Evolutionary conservation across 495 filamentous ascomycete species (phyloP), one percentile per base, ranked within the genome.

Genomic region (Annulohypoxylon stygium): DNA sequence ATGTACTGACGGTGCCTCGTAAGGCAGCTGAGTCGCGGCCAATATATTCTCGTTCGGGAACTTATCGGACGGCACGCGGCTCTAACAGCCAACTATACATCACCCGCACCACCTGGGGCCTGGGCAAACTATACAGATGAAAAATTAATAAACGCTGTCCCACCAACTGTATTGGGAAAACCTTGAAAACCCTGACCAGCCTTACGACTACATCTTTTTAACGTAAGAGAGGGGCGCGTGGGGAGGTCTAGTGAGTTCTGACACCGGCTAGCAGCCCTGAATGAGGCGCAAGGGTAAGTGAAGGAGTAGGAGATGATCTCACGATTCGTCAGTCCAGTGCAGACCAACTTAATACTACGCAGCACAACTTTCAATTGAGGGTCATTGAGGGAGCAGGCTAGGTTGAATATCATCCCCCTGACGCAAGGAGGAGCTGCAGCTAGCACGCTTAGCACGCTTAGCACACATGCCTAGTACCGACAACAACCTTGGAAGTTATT

Each of bases 251-350:
- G 55, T 60, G 37, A 59, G n/a, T 53, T 47, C 48, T 62, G 61
- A 67, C 34, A 69, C 33, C 18, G 37, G 53, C 39, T 25, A 36
- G 20, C 50, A 48, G 43, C 51, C 59, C 59, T 59, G 47, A 55
- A 50, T 55, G 67, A 74, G 71, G 67, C 71, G 62, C 71, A 67
- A 55, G 50, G 36, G 33, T 14, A 67, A 18, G 8, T 39, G 63
- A 65, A 74, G 62, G 71, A 70, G 63, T 39, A 36, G 57, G 62
- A 66, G 8, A 70, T 70, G 71, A 74, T 67, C 57, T 74, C 71
- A 67, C 54, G 34, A 47, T 67, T 57, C 41, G 59, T 54, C 53
- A 39, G 37, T 60, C 33, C 61, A 65, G 39, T 58, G 58, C 61
- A 58, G 58, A 48, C 16, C 64, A 43, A 50, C 41, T 53, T 48